Conservation (phyloP, 768 basidiomycete species). For the Phylloporus arenicola region DNA sequence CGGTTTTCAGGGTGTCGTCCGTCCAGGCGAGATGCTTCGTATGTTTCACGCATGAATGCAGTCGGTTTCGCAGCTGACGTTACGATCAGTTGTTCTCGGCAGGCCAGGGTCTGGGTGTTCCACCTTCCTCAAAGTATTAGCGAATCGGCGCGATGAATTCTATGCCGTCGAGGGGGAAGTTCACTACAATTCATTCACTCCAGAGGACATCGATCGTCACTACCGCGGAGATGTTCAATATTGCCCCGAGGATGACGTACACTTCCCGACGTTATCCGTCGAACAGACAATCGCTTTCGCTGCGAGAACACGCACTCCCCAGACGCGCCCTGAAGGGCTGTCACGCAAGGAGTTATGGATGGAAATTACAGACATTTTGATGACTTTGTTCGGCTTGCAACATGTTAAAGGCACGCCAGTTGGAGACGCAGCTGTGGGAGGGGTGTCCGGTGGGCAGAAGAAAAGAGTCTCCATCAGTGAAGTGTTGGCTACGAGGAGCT, state of each 20-base stretch:
- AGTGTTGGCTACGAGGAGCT: conserved; percentile 61
- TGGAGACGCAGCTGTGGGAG: conserved; percentile 73
- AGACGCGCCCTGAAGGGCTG: conserved; percentile 39
- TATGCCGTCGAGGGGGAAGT: conserved; percentile 67
- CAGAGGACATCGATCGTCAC: conserved; percentile 54
- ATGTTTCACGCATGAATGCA: conserved; percentile 26
- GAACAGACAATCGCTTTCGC: conserved; percentile 70
- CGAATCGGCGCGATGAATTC: conserved; percentile 72
- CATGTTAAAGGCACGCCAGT: conserved; percentile 71
- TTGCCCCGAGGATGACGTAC: conserved; percentile 38
- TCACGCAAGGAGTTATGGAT: conserved; percentile 30
- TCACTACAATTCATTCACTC: conserved; percentile 69
- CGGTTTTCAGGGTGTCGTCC: conserved; percentile 51
- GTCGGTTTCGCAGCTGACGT: not conserved
- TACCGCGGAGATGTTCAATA: conserved; percentile 80
- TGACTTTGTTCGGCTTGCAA: conserved; percentile 70
- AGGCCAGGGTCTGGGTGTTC: conserved; percentile 82
- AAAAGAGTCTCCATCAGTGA: conserved; percentile 82
- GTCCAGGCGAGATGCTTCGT: conserved; percentile 68
- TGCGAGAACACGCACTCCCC: conserved; percentile 64
- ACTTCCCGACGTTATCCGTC: conserved; percentile 55
- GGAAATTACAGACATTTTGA: conserved; percentile 40
- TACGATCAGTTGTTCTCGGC: conserved; percentile 68
- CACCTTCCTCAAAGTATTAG: conserved; percentile 75
- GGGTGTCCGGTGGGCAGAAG: conserved; percentile 72